Base-by-base conservation (phyloP, 345 rosid species). In the Erysimum cheiranthoides region DNA sequence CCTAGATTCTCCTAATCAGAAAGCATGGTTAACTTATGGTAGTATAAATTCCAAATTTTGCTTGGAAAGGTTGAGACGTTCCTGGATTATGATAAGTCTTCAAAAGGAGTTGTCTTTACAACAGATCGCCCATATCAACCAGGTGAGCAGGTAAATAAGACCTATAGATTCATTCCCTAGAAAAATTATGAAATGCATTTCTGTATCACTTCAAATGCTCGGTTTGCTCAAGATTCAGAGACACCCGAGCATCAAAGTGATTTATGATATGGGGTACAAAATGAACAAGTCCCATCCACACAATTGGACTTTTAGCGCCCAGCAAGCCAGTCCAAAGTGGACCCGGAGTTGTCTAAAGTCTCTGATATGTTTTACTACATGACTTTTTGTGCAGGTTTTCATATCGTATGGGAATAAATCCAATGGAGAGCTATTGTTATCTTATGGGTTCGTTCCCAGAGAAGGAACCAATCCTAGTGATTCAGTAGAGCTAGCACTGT, bases 341-440 rank as follows among this genome's bases (percentile, higher is more conserved):
- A 73, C 32, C 25, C 25, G 72, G 34, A 59, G 39, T 34, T 27
- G 28, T 66, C 61, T 77, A 21, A 73, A 50, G 40, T 61, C 58
- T 59, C 70, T 66, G 68, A 73, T 60, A 66, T 72, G 58, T 72
- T 66, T 9, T 4, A 38, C 16, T 74, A 40, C 58, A 42, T 69
- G 47, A n/a, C 40, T 57, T 36, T 61, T 78, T 54, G 36, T 82
- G 84, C 92, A 94, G 98, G 97, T 94, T 67, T 94, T 94, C 85
- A 90, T 94, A 85, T 94, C 98, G 12, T 94, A 94, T 76, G 98
- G 97, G 43, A 90, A 81, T 75, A 94, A 94, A 81, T 92, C 96
- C 49, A 94, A 89, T 50, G 97, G 97, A 77, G 98, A 94, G 85
- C 86, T 90, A 57, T 73, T 94, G 80, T 79, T 94, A 39, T 94